These are phyloP conservation scores for Medicago lupulina DNA, from an alignment of 306 rosid species.

Conservation along the genomic window DNA sequence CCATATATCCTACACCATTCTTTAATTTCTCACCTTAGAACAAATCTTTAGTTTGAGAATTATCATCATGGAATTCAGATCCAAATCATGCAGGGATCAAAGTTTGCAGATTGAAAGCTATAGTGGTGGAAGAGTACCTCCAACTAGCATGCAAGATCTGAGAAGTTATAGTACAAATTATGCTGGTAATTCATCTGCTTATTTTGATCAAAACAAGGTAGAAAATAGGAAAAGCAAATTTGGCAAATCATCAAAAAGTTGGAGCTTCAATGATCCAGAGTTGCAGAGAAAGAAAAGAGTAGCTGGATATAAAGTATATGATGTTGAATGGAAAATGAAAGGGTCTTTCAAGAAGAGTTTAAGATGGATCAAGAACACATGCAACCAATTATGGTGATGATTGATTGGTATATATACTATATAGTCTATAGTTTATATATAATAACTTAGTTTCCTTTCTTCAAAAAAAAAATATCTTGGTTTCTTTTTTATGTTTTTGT, in stretches of 20 bases:
- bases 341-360: slow-evolving; percentile 83
- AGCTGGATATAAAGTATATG: slow-evolving; percentile 84
- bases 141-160: slow-evolving; percentile 79
- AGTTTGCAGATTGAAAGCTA: slow-evolving; percentile 66
- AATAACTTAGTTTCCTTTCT: too few relatives aligned
- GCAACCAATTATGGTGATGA: slow-evolving; percentile 66
- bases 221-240: slow-evolving; percentile 61
- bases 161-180: slow-evolving; percentile 72
- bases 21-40: slow-evolving; percentile 14
- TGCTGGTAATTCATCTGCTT: slow-evolving; percentile 17
- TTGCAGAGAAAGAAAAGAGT: slow-evolving; percentile 93
- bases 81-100: slow-evolving; percentile 72
- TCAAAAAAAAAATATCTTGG: too few relatives aligned
- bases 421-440: neutral
- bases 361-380: slow-evolving; percentile 87
- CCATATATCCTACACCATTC: slow-evolving; percentile 17
- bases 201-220: slow-evolving; percentile 59
- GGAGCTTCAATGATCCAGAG: slow-evolving; percentile 85
- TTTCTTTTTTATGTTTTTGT: neutral
- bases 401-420: slow-evolving; percentile 33
- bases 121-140: slow-evolving; percentile 54
- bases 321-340: slow-evolving; percentile 91
- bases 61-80: slow-evolving; percentile 79
- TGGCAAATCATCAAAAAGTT: slow-evolving; percentile 58
- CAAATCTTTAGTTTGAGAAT: slow-evolving; percentile 10